These are phyloP conservation scores for Dipteronia dyeriana DNA, from an alignment of 345 rosid species.

Conservation along the genomic window DNA sequence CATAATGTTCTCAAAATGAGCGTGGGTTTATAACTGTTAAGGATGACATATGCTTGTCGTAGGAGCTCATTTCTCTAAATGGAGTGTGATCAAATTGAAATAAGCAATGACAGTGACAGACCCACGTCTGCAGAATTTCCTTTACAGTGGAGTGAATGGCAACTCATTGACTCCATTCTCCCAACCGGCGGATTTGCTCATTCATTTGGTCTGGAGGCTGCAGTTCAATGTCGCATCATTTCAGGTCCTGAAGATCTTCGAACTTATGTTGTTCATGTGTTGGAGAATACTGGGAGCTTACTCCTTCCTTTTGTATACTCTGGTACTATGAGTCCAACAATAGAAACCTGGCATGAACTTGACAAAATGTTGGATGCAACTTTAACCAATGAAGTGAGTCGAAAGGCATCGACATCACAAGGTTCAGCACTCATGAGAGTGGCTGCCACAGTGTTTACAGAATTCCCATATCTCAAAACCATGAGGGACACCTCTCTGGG, in stretches of 20 bases:
- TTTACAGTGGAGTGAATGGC: slow-evolving; percentile 92
- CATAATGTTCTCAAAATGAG: too few species aligned
- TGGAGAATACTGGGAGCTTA: slow-evolving; percentile 75
- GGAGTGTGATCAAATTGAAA: slow-evolving; percentile 14
- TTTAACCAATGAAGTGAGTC: slow-evolving; percentile 67
- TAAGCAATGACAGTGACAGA: background rate
- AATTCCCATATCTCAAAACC: slow-evolving; percentile 52
- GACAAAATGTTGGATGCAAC: slow-evolving; percentile 62
- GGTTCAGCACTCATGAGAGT: slow-evolving; percentile 81
- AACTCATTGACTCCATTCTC: slow-evolving; percentile 81
- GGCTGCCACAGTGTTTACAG: slow-evolving; percentile 67
- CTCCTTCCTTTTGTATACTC: slow-evolving; percentile 79
- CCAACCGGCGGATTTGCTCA: slow-evolving; percentile 96
- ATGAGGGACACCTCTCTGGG: slow-evolving; percentile 50
- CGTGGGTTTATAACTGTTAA: too few species aligned
- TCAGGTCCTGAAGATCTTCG: slow-evolving; percentile 50
- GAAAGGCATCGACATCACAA: slow-evolving; percentile 74
- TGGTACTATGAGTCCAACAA: slow-evolving; percentile 45
- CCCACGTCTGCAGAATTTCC: background rate
- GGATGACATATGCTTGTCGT: too few species aligned
- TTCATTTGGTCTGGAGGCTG: slow-evolving; percentile 85
- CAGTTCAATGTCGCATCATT: slow-evolving; percentile 62
- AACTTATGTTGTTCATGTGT: slow-evolving; percentile 42
- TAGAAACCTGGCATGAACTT: slow-evolving; percentile 52
- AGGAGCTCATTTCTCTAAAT: background rate